phyloP scores from a whole-genome alignment of 306 rosid genomes.

The Cicer cuneatum region DNA sequence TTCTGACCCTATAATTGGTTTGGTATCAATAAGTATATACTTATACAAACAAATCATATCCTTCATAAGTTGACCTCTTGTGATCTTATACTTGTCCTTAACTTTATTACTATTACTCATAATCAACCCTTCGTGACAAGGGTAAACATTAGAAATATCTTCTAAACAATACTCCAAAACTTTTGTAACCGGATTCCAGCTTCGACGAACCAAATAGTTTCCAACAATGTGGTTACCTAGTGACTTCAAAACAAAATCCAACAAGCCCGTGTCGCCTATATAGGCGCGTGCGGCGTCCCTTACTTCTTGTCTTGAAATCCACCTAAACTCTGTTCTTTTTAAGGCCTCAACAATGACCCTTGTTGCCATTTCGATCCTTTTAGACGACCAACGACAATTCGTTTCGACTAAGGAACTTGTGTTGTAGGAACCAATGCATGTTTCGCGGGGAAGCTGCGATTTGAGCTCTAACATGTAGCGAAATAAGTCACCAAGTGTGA shows the following conservation, averaged over 20 bases:
- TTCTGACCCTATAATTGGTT: constrained; percentile 42
- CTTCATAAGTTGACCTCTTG: constrained; percentile 65
- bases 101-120: constrained; percentile 42
- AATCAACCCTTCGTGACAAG: constrained; percentile 50
- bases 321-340: constrained; percentile 59
- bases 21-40: constrained; percentile 64
- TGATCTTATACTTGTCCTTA: constrained; percentile 63
- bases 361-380: constrained; percentile 77
- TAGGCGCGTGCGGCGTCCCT: constrained; percentile 76
- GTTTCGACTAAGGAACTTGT: constrained; percentile 51
- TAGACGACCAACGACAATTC: constrained; percentile 82
- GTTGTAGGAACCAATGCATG: constrained; percentile 43
- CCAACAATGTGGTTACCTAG: constrained; percentile 79
- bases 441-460: constrained; percentile 63
- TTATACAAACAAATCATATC: constrained; percentile 71
- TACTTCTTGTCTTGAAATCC: constrained; percentile 91
- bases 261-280: constrained; percentile 78
- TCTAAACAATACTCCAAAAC: constrained; percentile 83
- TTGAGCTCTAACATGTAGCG: constrained; percentile 79
- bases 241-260: constrained; percentile 80
- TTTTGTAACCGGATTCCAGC: constrained; percentile 77
- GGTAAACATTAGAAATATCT: constrained; percentile 63
- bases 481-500: constrained; percentile 70
- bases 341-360: constrained; percentile 71
- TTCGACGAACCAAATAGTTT: constrained; percentile 75